phyloP scores from a whole-genome alignment of 768 basidiomycete genomes.

The Xerocomus brunneocitrinus region DNA sequence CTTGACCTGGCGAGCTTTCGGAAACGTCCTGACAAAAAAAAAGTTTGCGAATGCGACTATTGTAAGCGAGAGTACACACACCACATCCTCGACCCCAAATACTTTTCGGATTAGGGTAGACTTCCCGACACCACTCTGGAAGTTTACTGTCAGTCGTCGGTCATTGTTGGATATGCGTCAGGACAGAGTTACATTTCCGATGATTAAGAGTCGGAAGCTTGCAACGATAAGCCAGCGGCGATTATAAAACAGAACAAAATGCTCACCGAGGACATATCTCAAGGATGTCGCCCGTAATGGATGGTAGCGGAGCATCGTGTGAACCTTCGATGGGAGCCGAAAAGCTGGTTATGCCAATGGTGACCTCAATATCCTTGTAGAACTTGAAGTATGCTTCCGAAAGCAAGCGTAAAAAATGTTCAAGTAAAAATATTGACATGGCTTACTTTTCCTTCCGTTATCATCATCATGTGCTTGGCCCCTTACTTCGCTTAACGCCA shows the following conservation, averaged over 20 bases:
- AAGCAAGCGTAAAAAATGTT: background rate
- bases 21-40: background rate
- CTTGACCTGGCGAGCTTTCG: background rate
- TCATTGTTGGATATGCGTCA: background rate
- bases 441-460: background rate
- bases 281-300: background rate
- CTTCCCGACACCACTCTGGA: background rate
- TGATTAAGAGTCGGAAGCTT: background rate
- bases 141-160: background rate
- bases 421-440: background rate
- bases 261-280: slow-evolving; percentile 1
- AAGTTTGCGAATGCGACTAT: background rate
- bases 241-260: background rate
- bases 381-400: background rate
- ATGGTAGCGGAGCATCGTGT: background rate
- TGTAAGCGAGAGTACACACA: background rate
- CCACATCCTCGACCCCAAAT: background rate
- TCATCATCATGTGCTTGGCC: background rate
- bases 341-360: background rate
- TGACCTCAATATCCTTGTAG: background rate
- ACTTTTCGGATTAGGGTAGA: background rate
- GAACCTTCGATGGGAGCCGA: background rate
- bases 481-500: background rate
- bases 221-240: background rate
- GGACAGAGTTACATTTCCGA: background rate